phyloP scores from a whole-genome alignment of 106 monocot species.

The Alisma plantagoaquatica region DNA sequence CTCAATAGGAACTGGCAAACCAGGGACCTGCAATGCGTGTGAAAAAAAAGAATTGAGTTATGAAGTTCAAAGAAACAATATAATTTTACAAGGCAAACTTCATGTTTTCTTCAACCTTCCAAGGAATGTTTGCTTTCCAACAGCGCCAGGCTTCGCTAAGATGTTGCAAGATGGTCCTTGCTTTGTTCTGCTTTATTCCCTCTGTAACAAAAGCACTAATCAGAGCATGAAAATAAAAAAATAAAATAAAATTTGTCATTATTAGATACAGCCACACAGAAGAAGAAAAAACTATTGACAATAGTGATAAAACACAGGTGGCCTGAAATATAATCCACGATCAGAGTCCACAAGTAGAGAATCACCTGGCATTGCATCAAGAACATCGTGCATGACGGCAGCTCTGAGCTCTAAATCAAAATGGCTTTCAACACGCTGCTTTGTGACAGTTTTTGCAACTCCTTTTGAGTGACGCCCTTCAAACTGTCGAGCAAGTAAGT shows the following conservation, averaged over 20 bases:
- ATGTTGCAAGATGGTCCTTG: constrained; percentile 96
- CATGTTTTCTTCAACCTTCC: constrained; percentile 48
- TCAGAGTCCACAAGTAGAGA: background rate
- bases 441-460: constrained; percentile 98
- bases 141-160: constrained; percentile 99
- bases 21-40: constrained; percentile 66
- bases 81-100: background rate
- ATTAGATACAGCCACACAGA: no score
- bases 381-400: constrained; percentile 99
- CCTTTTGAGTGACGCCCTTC: constrained; percentile 99
- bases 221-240: background rate
- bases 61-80: background rate
- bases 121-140: constrained; percentile 99
- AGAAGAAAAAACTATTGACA: no score
- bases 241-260: background rate
- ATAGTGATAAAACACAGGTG: background rate
- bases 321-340: background rate
- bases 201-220: constrained; percentile 33
- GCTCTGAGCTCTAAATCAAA: constrained; percentile 99
- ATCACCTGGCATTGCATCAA: constrained; percentile 99
- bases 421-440: constrained; percentile 97
- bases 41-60: background rate
- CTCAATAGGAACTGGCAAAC: constrained; percentile 95
- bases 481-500: constrained; percentile 94
- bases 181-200: constrained; percentile 99